Conservation (phyloP, 352 stramenopile genomes). For the Phytopythium sindhum region DNA sequence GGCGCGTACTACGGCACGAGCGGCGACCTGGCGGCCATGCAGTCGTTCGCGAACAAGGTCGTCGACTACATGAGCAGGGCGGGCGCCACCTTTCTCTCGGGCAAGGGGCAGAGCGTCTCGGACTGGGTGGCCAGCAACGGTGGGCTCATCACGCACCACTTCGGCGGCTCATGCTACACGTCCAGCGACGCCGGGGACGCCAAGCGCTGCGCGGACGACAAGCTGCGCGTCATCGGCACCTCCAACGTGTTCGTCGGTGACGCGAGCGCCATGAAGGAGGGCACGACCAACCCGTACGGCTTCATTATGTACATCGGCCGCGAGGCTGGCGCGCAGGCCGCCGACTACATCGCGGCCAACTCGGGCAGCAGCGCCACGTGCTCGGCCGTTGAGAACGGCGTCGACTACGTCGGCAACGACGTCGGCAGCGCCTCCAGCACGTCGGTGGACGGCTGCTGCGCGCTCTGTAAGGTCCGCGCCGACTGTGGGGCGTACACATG, state of each 20-base stretch:
- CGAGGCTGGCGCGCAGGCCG: constrained; percentile 40
- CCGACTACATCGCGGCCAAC: constrained; percentile 25
- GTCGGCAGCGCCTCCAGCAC: constrained; percentile 26
- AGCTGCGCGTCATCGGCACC: constrained; percentile 56
- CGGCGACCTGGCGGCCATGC: constrained; percentile 56
- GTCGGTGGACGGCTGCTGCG: constrained; percentile 29
- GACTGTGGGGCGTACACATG: constrained; percentile 46
- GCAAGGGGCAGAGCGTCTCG: constrained; percentile 20
- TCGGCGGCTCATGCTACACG: constrained; percentile 65
- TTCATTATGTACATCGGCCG: constrained; percentile 75
- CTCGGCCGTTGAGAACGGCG: constrained; percentile 20
- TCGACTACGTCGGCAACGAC: constrained; percentile 47
- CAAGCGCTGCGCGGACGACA: constrained; percentile 57
- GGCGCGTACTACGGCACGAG: constrained; percentile 34
- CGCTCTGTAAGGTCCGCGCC: constrained; percentile 18
- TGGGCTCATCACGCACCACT: constrained; percentile 46
- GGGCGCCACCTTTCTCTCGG: constrained; percentile 50
- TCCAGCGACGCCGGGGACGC: constrained; percentile 38
- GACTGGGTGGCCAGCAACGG: constrained; percentile 39
- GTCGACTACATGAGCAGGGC: constrained; percentile 30
- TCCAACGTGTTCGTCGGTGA: constrained; percentile 70
- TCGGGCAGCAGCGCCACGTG: constrained; percentile 15
- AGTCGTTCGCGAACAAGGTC: constrained; percentile 38
- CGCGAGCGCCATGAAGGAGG: constrained; percentile 53
- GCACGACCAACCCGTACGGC: constrained; percentile 65